Percentiles rank a stretch among this genome's conserved stretches.
These are phyloP conservation scores for Phytophthora tentaculata DNA, from an alignment of 352 stramenopile species.

Conservation along the genomic window DNA sequence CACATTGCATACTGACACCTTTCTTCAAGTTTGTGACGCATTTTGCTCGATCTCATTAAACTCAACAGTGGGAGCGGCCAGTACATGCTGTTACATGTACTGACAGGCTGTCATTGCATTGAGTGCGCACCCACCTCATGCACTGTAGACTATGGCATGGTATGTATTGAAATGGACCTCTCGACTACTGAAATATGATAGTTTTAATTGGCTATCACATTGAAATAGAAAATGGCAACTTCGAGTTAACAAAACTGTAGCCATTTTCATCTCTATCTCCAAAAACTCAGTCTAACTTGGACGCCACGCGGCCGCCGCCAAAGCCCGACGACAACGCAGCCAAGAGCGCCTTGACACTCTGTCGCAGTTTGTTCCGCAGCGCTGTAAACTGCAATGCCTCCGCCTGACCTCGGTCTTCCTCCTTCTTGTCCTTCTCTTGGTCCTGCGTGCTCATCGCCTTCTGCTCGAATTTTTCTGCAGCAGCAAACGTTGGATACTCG, in stretches of 20 bases:
- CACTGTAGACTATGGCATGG: no score
- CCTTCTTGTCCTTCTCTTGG: constrained; percentile 27
- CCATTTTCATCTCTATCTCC: constrained; percentile 15
- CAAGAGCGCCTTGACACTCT: constrained; percentile 46
- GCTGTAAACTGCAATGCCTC: constrained; percentile 45
- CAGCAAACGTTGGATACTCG: constrained; percentile 38
- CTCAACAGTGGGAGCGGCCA: constrained; percentile 13
- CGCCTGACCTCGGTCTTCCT: constrained; percentile 37
- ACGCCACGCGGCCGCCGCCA: constrained; percentile 22
- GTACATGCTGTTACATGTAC: no score
- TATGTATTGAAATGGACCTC: neutral
- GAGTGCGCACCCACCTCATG: no score
- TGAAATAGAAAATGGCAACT: constrained; percentile 1
- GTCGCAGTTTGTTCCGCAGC: constrained; percentile 48
- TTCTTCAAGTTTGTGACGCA: constrained; percentile 6
- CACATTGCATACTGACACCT: neutral
- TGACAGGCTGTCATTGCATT: no score
- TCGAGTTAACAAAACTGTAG: constrained; percentile 10
- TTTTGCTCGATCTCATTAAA: no score
- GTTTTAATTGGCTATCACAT: neutral
- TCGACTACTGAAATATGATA: neutral
- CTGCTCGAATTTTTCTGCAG: constrained; percentile 20
- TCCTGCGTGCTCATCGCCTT: constrained; percentile 3
- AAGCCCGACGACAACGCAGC: constrained; percentile 21
- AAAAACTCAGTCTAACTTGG: constrained; percentile 40